phyloP scores from a whole-genome alignment of 2,329 filamentous ascomycete genomes.

The Dryadomyces sulphureus region DNA sequence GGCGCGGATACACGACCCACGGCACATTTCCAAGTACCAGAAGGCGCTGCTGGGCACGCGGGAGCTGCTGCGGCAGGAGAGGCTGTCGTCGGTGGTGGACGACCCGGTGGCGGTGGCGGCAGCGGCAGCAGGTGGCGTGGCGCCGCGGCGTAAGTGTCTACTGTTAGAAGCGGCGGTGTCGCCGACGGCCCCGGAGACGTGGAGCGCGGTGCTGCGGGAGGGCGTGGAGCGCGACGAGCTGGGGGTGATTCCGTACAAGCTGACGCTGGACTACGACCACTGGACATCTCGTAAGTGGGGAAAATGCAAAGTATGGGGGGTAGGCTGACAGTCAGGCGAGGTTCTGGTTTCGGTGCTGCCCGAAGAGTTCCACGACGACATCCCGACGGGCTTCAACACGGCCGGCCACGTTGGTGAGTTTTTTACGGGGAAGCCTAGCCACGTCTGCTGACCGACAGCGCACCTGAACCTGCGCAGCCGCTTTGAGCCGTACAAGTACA shows the following conservation, averaged over 20 bases:
- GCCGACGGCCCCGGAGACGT: conserved; percentile 50
- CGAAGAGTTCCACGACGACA: conserved; percentile 62
- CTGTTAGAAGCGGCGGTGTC: conserved; percentile 43
- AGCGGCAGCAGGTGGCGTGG: conserved; percentile 19
- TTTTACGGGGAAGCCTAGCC: no score
- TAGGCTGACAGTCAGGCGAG: conserved; percentile 41
- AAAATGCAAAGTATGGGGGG: not conserved
- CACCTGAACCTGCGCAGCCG: conserved; percentile 80
- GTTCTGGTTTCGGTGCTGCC: conserved; percentile 73
- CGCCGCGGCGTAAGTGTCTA: conserved; percentile 36
- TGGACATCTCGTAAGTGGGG: conserved; percentile 60
- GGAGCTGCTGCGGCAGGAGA: conserved; percentile 51
- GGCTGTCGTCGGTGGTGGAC: conserved; percentile 45
- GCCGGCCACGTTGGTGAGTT: conserved; percentile 65
- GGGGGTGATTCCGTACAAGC: conserved; percentile 56
- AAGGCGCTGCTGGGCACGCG: conserved; percentile 48
- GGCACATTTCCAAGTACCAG: conserved; percentile 58
- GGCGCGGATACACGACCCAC: conserved; percentile 60
- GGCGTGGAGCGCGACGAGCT: conserved; percentile 55
- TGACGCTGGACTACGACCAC: conserved; percentile 68
- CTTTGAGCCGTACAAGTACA: conserved; percentile 70
- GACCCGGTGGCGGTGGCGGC: conserved; percentile 43
- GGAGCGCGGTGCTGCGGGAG: conserved; percentile 55
- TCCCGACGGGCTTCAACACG: conserved; percentile 73
- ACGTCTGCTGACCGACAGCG: no score